Conservation (phyloP, 176 grass and related monocot genomes). For the Zoysia pacifica region DNA sequence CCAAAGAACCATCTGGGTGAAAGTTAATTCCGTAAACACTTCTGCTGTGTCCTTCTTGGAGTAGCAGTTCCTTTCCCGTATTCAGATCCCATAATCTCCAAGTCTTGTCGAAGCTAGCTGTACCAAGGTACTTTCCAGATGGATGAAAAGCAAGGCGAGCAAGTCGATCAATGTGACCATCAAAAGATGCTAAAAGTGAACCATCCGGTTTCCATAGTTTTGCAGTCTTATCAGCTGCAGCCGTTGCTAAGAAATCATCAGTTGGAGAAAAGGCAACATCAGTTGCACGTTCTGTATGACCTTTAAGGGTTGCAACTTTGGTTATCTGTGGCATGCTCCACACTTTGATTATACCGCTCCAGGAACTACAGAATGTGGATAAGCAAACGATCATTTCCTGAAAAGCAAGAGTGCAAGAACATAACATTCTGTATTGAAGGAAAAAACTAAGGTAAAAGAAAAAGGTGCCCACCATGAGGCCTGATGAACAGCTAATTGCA, state of each 20-base stretch:
- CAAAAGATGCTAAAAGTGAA: conserved; percentile 75
- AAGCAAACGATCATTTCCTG: conserved; percentile 44
- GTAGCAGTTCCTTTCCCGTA: conserved; percentile 81
- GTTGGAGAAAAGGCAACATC: conserved; percentile 90
- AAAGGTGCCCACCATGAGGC: not conserved
- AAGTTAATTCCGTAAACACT: conserved; percentile 87
- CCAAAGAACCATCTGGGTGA: conserved; percentile 95
- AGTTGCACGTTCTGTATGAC: conserved; percentile 89
- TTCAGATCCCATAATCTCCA: conserved; percentile 92
- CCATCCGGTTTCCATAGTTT: conserved; percentile 84
- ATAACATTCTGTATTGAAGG: conserved; percentile 34
- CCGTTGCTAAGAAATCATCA: conserved; percentile 68
- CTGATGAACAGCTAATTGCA: conserved; percentile 18
- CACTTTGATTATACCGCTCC: conserved; percentile 81
- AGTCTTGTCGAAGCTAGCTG: conserved; percentile 97
- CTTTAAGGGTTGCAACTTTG: conserved; percentile 74
- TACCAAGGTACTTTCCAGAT: conserved; percentile 90
- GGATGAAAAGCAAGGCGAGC: conserved; percentile 90
- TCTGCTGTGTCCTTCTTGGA: conserved; percentile 97
- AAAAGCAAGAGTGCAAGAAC: conserved; percentile 35
- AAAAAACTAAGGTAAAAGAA: conserved; percentile 21
- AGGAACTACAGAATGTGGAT: conserved; percentile 58
- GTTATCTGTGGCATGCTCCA: conserved; percentile 96
- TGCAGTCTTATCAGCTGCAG: conserved; percentile 86
- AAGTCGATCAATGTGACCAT: conserved; percentile 95